A percentile compares a stretch with the other conserved stretches of the same genome.
phyloP scores from a whole-genome alignment of 768 basidiomycete genomes.

The Panus rudis region DNA sequence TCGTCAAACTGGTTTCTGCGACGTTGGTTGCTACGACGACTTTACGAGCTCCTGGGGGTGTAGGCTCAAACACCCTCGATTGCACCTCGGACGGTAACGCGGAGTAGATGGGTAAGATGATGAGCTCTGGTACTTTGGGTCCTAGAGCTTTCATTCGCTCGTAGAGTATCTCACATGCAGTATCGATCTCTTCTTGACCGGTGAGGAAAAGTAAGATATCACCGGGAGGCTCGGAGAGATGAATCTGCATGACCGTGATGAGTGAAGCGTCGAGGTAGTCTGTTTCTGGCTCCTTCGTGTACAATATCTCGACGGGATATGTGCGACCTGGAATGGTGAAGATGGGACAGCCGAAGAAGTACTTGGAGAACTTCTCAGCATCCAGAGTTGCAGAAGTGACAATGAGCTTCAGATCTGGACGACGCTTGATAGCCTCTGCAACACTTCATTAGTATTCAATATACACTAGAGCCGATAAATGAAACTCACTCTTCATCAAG shows the following conservation, averaged over 20 bases:
- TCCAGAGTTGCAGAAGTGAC: slow-evolving; percentile 99
- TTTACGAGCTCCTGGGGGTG: slow-evolving; percentile 97
- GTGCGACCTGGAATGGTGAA: slow-evolving; percentile 99
- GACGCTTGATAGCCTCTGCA: slow-evolving; percentile 87
- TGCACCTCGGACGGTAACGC: slow-evolving; percentile 98
- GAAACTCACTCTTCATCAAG: slow-evolving; percentile 73
- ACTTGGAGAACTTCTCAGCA: slow-evolving; percentile 98
- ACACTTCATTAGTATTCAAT: slow-evolving; percentile 13
- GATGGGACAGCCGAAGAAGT: slow-evolving; percentile 98
- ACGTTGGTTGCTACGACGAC: slow-evolving; percentile 99
- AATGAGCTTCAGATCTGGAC: slow-evolving; percentile 94
- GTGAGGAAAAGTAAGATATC: slow-evolving; percentile 96
- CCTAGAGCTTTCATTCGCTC: slow-evolving; percentile 99
- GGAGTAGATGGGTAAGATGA: slow-evolving; percentile 97
- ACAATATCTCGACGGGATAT: slow-evolving; percentile 97
- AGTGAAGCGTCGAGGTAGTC: slow-evolving; percentile 98
- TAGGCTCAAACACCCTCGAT: slow-evolving; percentile 95
- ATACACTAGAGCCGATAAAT: background rate
- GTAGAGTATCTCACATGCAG: slow-evolving; percentile 91
- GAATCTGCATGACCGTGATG: slow-evolving; percentile 99
- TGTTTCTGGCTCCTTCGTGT: slow-evolving; percentile 96
- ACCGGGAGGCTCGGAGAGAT: slow-evolving; percentile 95
- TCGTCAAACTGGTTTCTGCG: slow-evolving; percentile 96
- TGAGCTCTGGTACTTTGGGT: slow-evolving; percentile 95
- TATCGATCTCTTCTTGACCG: slow-evolving; percentile 98